Conservation (phyloP, 192 early-diverging fungal genomes). For the Coemansia sp. region DNA sequence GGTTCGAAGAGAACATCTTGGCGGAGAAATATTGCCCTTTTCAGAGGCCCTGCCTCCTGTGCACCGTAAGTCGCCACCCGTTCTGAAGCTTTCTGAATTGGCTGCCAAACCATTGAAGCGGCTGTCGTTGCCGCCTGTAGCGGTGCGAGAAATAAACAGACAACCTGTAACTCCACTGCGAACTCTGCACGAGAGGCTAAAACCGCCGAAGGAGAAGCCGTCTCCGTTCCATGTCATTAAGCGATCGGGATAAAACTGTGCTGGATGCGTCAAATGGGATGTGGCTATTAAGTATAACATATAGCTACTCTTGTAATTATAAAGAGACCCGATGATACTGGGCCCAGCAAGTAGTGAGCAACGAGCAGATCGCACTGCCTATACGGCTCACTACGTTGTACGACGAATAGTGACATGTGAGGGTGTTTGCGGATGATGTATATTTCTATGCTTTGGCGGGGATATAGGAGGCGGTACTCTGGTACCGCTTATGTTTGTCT, state of each 20-base stretch:
- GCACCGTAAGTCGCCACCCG: not conserved
- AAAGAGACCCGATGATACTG: no score
- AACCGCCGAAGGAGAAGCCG: not conserved
- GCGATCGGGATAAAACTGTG: not conserved
- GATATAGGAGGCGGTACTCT: no score
- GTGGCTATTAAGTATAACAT: not conserved
- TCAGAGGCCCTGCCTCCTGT: not conserved
- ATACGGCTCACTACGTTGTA: no score
- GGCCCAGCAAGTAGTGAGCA: no score
- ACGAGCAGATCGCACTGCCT: no score
- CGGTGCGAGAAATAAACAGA: not conserved
- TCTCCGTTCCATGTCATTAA: not conserved
- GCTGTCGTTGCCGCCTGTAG: not conserved
- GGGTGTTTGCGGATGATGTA: no score
- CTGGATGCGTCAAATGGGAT: not conserved
- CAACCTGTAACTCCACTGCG: conserved; percentile 2
- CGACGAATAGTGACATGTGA: no score
- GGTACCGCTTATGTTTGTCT: no score
- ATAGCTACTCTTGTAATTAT: not conserved
- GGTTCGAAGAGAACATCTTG: not conserved
- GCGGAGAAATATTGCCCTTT: conserved; percentile 18
- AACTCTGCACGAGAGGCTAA: conserved; percentile 1
- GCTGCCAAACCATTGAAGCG: not conserved
- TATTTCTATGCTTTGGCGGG: no score
- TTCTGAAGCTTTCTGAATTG: not conserved